A percentile compares a stretch with the other conserved stretches of the same genome.
phyloP scores from a whole-genome alignment of 148 eudicot genomes.

The Cornus florida region DNA sequence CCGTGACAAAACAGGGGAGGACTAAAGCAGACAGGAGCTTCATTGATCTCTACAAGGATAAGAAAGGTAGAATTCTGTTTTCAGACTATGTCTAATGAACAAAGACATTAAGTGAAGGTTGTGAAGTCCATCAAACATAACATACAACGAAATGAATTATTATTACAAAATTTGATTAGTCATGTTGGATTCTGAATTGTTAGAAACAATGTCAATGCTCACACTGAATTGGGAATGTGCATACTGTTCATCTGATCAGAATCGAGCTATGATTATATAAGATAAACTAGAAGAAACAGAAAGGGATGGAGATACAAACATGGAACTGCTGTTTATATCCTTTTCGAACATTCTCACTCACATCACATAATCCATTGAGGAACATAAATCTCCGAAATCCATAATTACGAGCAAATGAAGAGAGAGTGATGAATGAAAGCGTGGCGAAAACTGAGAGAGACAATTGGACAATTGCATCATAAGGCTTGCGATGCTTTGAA shows the following conservation, averaged over 20 bases:
- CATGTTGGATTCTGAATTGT: too few relatives aligned
- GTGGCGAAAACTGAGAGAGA: conserved; percentile 57
- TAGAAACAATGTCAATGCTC: too few relatives aligned
- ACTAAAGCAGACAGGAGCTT: conserved; percentile 65
- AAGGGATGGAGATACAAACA: conserved; percentile 33
- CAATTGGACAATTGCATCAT: conserved; percentile 60
- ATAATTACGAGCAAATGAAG: conserved; percentile 50
- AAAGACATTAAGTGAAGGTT: too few relatives aligned
- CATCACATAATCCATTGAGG: conserved; percentile 63
- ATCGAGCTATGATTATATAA: too few relatives aligned
- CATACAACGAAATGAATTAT: too few relatives aligned
- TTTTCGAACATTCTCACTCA: conserved; percentile 55
- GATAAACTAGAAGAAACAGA: background rate
- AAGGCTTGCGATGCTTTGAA: conserved; percentile 53
- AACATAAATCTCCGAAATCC: conserved; percentile 73
- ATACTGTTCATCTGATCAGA: too few relatives aligned
- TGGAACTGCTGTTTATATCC: conserved; percentile 67
- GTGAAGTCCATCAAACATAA: too few relatives aligned
- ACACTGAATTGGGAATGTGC: too few relatives aligned
- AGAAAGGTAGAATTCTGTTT: background rate
- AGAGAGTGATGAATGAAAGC: conserved; percentile 58
- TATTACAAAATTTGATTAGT: too few relatives aligned
- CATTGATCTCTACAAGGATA: conserved; percentile 64
- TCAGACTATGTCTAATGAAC: too few relatives aligned
- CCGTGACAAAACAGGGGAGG: conserved; percentile 62